Percentiles rank a stretch among this genome's conserved stretches.
These are phyloP conservation scores for Wickerhamomyces ciferrii DNA, from an alignment of 805 yeast species.

Conservation along the genomic window DNA sequence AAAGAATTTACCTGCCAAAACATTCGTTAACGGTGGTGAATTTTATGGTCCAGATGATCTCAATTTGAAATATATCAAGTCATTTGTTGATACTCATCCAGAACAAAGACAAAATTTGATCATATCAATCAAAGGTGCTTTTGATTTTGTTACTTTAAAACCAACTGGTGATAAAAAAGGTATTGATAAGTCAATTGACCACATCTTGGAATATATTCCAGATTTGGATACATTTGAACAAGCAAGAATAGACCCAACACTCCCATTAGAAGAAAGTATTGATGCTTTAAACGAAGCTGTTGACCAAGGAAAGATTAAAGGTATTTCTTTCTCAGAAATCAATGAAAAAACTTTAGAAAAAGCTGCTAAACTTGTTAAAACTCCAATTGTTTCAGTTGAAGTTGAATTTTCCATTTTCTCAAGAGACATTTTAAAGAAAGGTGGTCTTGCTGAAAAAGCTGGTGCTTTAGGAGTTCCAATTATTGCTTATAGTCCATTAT, in stretches of 20 bases:
- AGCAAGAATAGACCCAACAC: slow-evolving; percentile 60
- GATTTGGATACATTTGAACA: slow-evolving; percentile 58
- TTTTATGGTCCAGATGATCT: slow-evolving; percentile 58
- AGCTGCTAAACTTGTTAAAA: slow-evolving; percentile 44
- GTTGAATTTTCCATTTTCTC: slow-evolving; percentile 71
- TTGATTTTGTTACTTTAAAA: slow-evolving; percentile 25
- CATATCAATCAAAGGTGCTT: slow-evolving; percentile 67
- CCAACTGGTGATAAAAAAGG: slow-evolving; percentile 50
- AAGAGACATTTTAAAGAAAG: slow-evolving; percentile 45
- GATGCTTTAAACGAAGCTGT: slow-evolving; percentile 51
- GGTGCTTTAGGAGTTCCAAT: slow-evolving; percentile 57
- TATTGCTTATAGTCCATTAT: slow-evolving; percentile 80
- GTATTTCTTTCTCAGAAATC: slow-evolving; percentile 72
- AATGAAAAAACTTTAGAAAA: slow-evolving; percentile 53
- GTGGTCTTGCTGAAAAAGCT: slow-evolving; percentile 61
- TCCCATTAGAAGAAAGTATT: slow-evolving; percentile 58
- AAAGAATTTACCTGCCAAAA: slow-evolving; percentile 32
- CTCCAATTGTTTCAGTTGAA: slow-evolving; percentile 65
- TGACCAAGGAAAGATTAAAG: slow-evolving; percentile 62
- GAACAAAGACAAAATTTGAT: slow-evolving; percentile 49
- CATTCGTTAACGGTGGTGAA: slow-evolving; percentile 68
- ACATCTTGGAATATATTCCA: slow-evolving; percentile 32
- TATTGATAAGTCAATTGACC: slow-evolving; percentile 43
- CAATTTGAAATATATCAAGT: slow-evolving; percentile 52
- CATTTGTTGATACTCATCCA: slow-evolving; percentile 52